Percentiles rank a stretch among this genome's conserved stretches.
Evolutionary conservation across 495 filamentous ascomycete species (phyloP).

Genomic region (Neurospora sp.): DNA sequence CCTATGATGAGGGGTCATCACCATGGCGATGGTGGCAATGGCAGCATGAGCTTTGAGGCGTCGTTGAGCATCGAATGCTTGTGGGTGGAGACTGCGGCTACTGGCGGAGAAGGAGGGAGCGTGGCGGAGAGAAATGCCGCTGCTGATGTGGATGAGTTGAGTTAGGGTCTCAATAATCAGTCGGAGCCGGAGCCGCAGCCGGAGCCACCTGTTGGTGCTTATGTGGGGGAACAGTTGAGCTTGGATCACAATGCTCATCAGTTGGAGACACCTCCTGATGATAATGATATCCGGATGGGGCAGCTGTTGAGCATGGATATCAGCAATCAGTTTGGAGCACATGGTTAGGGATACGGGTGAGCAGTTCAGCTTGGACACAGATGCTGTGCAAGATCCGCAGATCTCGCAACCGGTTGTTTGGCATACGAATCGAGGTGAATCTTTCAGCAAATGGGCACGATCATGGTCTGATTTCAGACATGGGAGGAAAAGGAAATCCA

Average conservation of each 20-base stretch:
- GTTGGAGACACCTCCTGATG: not conserved
- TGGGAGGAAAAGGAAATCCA: not conserved
- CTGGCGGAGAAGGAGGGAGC: not conserved
- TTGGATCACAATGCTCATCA: not conserved
- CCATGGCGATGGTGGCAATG: not conserved
- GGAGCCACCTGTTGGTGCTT: not conserved
- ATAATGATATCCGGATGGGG: not conserved
- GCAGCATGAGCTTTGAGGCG: conserved; percentile 14
- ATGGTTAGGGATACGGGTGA: not conserved
- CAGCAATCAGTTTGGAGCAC: not conserved
- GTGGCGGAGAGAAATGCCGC: not conserved
- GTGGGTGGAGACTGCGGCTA: conserved; percentile 5
- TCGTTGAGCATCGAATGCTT: conserved; percentile 11
- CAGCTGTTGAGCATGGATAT: not conserved
- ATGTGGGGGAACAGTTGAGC: not conserved
- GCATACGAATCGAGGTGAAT: not conserved
- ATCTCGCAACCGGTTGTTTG: not conserved
- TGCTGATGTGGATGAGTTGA: not conserved
- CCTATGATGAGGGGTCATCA: conserved; percentile 23
- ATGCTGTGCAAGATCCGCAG: not conserved
- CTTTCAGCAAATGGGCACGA: not conserved
- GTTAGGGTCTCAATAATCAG: not conserved
- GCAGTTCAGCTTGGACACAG: not conserved
- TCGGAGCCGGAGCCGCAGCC: not conserved
- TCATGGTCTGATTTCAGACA: not conserved